Evolutionary conservation across 2,329 filamentous ascomycete species (phyloP).

Genomic region (Fusarium algeriense): DNA sequence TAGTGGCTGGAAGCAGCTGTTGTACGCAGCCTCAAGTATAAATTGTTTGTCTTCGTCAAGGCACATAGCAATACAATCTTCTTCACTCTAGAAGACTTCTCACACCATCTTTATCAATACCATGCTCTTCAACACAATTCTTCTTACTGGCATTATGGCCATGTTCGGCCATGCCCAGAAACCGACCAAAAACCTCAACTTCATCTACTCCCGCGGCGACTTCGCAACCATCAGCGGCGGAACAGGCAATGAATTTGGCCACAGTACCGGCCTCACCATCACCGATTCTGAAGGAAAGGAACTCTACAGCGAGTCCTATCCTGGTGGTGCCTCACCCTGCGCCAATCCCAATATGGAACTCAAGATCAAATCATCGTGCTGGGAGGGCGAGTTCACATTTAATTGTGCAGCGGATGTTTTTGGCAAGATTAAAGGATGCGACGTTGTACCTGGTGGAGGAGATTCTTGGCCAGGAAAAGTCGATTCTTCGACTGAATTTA

Average conservation of each 20-base stretch:
- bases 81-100: no score
- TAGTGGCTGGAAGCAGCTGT: no score
- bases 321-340: neutral
- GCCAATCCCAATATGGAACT: slow-evolving; percentile 1
- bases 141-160: neutral
- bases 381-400: neutral
- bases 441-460: neutral
- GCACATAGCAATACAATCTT: no score
- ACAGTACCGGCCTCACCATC: neutral
- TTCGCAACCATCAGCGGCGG: neutral
- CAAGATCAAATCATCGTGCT: neutral
- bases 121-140: no score
- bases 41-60: no score
- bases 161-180: neutral
- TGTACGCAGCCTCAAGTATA: no score
- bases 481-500: neutral
- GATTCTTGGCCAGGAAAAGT: neutral
- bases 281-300: neutral
- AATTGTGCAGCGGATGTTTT: neutral
- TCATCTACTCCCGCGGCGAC: neutral
- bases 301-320: neutral
- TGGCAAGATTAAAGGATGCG: neutral
- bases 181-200: neutral
- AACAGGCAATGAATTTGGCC: neutral
- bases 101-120: no score